Evolutionary conservation across 257 asterid genomes (phyloP).

Genomic region (Przewalskia tangutica): DNA sequence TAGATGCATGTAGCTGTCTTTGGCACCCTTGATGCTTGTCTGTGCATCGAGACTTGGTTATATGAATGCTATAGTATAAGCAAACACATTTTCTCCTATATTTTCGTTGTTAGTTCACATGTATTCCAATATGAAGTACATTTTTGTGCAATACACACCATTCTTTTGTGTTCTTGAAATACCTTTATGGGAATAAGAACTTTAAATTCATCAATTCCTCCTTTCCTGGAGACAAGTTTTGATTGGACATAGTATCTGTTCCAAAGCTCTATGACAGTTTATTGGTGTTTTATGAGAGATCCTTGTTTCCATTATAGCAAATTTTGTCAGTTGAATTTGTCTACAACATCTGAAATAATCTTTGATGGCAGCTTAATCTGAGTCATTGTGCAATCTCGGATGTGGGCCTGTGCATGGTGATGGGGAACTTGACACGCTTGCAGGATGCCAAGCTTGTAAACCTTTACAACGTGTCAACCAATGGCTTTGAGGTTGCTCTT

Average conservation of each 20-base stretch:
- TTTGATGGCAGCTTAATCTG: conserved; percentile 43
- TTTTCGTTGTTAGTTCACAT: not conserved
- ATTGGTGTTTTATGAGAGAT: no score
- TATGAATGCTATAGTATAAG: not conserved
- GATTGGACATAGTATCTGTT: no score
- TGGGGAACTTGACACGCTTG: conserved; percentile 56
- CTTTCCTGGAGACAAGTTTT: no score
- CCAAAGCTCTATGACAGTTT: no score
- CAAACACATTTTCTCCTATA: not conserved
- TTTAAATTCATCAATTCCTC: no score
- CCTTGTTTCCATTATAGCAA: not conserved
- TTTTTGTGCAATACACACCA: not conserved
- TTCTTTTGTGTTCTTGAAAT: not conserved
- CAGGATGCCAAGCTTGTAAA: conserved; percentile 56
- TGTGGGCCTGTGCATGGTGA: conserved; percentile 53
- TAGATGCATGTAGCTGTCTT: not conserved
- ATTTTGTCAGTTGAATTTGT: not conserved
- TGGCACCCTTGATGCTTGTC: not conserved
- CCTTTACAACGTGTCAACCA: conserved; percentile 39
- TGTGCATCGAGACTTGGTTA: not conserved
- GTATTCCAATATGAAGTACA: not conserved
- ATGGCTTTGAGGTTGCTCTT: conserved; percentile 54
- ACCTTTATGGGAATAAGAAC: not conserved
- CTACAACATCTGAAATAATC: not conserved
- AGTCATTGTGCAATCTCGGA: conserved; percentile 45